A percentile compares a stretch with the other conserved stretches of the same genome.
Evolutionary conservation across 2,329 filamentous ascomycete species (phyloP).

Genomic region (Xylaria sp.): DNA sequence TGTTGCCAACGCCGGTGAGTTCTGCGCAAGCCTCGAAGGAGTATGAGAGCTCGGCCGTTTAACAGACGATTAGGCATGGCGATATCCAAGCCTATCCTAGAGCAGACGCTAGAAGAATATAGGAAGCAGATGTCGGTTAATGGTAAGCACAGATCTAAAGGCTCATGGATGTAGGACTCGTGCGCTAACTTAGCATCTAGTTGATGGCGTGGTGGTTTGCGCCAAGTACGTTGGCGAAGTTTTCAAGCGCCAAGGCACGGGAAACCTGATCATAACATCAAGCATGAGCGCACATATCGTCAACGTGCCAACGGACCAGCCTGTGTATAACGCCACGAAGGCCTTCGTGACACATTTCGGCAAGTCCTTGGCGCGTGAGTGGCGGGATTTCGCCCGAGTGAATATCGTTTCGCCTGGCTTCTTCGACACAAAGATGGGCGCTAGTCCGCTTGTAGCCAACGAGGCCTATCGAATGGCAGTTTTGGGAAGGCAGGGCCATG

Average conservation of each 20-base stretch:
- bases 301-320: constrained; percentile 64
- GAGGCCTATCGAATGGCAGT: constrained; percentile 40
- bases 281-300: constrained; percentile 61
- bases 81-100: constrained; percentile 38
- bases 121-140: constrained; percentile 38
- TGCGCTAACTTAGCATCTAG: constrained; percentile 25
- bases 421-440: constrained; percentile 58
- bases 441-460: constrained; percentile 26
- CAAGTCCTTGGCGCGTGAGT: constrained; percentile 66
- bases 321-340: constrained; percentile 67
- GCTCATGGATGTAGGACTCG: background rate
- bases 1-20: constrained; percentile 40
- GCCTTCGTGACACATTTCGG: constrained; percentile 67
- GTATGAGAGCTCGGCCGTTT: background rate
- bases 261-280: constrained; percentile 44
- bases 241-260: constrained; percentile 38
- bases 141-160: constrained; percentile 21
- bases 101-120: constrained; percentile 37
- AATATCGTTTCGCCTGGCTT: constrained; percentile 66
- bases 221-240: constrained; percentile 40
- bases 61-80: constrained; percentile 30
- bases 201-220: constrained; percentile 37
- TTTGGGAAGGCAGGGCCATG: constrained; percentile 38
- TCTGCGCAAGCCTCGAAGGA: background rate
- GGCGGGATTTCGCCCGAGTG: constrained; percentile 67